Percentiles rank a stretch among this genome's conserved stretches.
phyloP scores from a whole-genome alignment of 495 filamentous ascomycete genomes.

The Neurospora hispaniola region DNA sequence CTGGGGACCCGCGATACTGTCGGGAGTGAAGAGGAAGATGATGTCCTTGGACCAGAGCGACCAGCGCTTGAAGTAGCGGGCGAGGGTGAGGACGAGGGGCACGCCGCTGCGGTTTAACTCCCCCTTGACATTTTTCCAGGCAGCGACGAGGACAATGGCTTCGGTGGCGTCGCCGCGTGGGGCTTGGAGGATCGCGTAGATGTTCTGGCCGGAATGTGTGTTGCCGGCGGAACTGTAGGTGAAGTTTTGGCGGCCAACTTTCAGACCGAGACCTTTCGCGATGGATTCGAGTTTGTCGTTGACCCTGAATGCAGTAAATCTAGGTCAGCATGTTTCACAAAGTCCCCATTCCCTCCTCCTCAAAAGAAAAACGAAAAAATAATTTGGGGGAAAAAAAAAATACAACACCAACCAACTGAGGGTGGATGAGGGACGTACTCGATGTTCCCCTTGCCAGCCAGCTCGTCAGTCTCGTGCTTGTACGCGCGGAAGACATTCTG shows the following conservation, averaged over 20 bases:
- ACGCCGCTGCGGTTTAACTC: constrained; percentile 79
- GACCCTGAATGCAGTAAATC: constrained; percentile 31
- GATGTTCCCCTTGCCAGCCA: constrained; percentile 41
- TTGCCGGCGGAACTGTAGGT: constrained; percentile 71
- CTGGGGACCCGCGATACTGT: constrained; percentile 83
- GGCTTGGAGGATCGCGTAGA: constrained; percentile 90
- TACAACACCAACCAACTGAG: neutral
- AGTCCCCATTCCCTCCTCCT: no score
- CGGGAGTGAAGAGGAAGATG: constrained; percentile 78
- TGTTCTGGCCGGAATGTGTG: constrained; percentile 71
- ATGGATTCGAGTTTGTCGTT: constrained; percentile 64
- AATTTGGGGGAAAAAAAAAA: no score
- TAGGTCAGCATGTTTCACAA: constrained; percentile 2
- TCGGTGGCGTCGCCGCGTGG: constrained; percentile 96
- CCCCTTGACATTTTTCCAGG: constrained; percentile 75
- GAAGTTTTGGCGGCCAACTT: constrained; percentile 68
- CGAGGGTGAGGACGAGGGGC: constrained; percentile 72
- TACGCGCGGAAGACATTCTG: constrained; percentile 93
- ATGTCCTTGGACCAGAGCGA: constrained; percentile 98
- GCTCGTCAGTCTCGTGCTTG: constrained; percentile 64
- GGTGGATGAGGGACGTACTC: constrained; percentile 26
- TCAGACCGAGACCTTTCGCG: constrained; percentile 65
- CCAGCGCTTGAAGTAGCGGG: constrained; percentile 94
- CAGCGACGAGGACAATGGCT: constrained; percentile 82
- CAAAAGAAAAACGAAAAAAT: neutral